These are phyloP conservation scores for Aspergillus sclerotioniger DNA, from an alignment of 495 filamentous ascomycete genomes.

Conservation along the genomic window DNA sequence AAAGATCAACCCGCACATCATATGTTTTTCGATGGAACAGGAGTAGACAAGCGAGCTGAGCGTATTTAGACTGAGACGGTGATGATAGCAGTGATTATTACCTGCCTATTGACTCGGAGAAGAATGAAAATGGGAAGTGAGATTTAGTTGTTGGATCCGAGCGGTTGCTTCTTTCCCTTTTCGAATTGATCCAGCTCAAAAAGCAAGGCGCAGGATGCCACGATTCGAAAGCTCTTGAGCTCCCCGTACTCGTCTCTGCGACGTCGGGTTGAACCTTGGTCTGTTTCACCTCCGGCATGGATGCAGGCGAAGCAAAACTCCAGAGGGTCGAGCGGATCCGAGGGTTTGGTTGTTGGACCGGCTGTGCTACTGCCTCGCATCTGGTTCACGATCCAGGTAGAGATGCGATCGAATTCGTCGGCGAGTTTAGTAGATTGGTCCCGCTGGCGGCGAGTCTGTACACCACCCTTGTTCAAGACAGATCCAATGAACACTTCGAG, in stretches of 20 bases:
- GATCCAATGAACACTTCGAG: slow-evolving; percentile 74
- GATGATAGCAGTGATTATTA: too few relatives aligned
- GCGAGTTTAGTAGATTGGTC: slow-evolving; percentile 56
- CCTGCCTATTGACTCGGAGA: too few relatives aligned
- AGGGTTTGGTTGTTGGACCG: slow-evolving; percentile 5
- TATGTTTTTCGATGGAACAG: too few relatives aligned
- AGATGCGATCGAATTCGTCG: slow-evolving; percentile 57
- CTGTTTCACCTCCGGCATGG: slow-evolving; percentile 9
- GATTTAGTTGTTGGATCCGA: not conserved
- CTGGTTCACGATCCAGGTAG: slow-evolving; percentile 38
- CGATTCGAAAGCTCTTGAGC: slow-evolving; percentile 12
- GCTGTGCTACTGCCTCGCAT: slow-evolving; percentile 28
- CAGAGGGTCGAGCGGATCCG: slow-evolving; percentile 7
- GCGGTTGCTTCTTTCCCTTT: not conserved
- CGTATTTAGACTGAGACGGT: too few relatives aligned
- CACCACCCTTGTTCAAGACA: slow-evolving; percentile 63
- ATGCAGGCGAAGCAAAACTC: slow-evolving; percentile 21
- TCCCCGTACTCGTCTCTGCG: slow-evolving; percentile 2
- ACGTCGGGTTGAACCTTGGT: not conserved
- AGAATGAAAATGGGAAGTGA: too few relatives aligned
- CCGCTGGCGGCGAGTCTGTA: slow-evolving; percentile 58
- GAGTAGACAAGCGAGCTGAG: too few relatives aligned
- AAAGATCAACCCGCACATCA: too few relatives aligned
- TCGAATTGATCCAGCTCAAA: slow-evolving; percentile 11
- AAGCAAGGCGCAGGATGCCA: slow-evolving; percentile 15